A percentile compares a stretch with the other conserved stretches of the same genome.
These are phyloP conservation scores for Xylaria nigripes DNA, from an alignment of 495 filamentous ascomycete species.

Conservation along the genomic window DNA sequence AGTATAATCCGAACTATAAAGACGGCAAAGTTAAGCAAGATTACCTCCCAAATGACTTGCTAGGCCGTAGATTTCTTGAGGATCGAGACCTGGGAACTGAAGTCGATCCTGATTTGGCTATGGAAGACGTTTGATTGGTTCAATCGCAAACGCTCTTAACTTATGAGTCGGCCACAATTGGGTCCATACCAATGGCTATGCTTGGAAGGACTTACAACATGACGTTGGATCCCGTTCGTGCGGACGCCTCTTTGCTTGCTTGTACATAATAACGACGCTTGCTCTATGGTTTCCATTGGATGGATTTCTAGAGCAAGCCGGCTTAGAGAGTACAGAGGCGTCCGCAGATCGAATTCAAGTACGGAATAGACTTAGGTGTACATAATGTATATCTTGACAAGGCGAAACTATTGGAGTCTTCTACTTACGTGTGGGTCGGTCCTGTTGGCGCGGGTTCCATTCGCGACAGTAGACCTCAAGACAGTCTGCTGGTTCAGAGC, in stretches of 20 bases:
- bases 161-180: background rate
- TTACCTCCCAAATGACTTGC: conserved; percentile 72
- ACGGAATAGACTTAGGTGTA: background rate
- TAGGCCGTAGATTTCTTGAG: conserved; percentile 67
- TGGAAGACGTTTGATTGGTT: conserved; percentile 21
- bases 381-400: background rate
- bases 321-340: background rate
- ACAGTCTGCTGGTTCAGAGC: too few species aligned
- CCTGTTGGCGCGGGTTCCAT: too few species aligned
- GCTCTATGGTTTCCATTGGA: background rate
- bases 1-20: conserved; percentile 86
- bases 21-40: conserved; percentile 83
- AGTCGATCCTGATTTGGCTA: conserved; percentile 54
- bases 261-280: background rate
- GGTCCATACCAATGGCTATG: background rate
- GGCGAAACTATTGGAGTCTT: too few species aligned
- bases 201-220: background rate
- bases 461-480: too few species aligned
- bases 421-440: too few species aligned
- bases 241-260: background rate
- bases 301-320: background rate
- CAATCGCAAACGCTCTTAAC: background rate
- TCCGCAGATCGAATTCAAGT: background rate
- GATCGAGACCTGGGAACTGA: conserved; percentile 70
- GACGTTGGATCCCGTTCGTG: background rate